phyloP scores from a whole-genome alignment of 306 rosid species.

The Herpetospermum pedunculosum region DNA sequence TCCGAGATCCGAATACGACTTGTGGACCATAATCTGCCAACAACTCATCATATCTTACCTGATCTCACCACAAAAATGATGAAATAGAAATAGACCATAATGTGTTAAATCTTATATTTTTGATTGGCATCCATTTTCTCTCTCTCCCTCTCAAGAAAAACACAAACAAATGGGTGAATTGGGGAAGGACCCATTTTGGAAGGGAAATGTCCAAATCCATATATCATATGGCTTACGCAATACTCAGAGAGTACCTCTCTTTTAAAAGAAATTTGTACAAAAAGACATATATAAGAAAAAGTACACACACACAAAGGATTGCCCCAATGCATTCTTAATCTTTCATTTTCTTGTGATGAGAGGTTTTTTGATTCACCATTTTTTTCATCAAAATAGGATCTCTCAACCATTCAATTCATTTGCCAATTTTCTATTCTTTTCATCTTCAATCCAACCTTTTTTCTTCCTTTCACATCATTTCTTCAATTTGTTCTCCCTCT shows the following conservation, averaged over 20 bases:
- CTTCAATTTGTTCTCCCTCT: too few species aligned
- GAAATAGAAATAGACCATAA: too few species aligned
- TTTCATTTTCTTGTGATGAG: neutral
- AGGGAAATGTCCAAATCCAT: conserved; percentile 2
- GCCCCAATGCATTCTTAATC: neutral
- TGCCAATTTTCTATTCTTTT: neutral
- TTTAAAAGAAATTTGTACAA: neutral
- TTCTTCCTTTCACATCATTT: neutral
- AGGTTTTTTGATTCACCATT: neutral
- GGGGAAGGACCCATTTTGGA: neutral
- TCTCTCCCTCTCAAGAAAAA: neutral
- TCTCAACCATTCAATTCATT: neutral
- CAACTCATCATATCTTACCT: too few species aligned
- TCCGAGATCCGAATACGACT: too few species aligned
- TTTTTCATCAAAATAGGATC: neutral
- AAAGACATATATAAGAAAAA: neutral
- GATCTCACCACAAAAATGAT: too few species aligned
- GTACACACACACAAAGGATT: neutral
- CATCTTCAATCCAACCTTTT: neutral
- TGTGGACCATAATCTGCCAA: too few species aligned
- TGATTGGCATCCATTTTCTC: neutral
- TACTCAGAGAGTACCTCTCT: neutral
- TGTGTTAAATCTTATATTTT: too few species aligned
- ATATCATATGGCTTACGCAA: conserved; percentile 2
- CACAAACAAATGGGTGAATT: neutral